Base-by-base conservation (phyloP, 2,329 filamentous ascomycete species). In the Stagonosporopsis tanaceti region DNA sequence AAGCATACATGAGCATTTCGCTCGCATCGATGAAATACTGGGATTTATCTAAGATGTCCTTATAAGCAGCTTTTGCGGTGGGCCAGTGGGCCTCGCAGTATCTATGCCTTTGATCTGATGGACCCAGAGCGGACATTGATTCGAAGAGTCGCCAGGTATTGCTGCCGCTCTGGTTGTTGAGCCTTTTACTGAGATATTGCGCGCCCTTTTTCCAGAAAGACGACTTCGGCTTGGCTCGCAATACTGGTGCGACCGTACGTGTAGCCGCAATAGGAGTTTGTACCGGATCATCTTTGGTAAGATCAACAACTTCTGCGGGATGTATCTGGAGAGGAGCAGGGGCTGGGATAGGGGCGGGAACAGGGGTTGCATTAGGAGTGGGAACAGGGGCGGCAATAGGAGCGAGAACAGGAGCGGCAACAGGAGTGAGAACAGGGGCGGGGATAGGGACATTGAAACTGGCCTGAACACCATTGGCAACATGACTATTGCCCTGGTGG, bases 71-170 rank as follows among this genome's bases (percentile, higher is more conserved):
- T 20, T 50, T 15, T 15, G 39, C 39, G 6, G 30, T 45, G 15
- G 38, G 32, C 52, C 52, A 55, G n/a, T 55, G 38, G 4, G 30
- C 17, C 14, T 42, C 45, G 5, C 45, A 48, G 17, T 45, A 55
- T 7, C 22, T 39, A n/a, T 32, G 24, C 39, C 32, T 39, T 15
- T 45, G 37, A 1, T 3, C 8, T 3, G 32, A 11, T 14, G 24
- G 14, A 9, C 34, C 15, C 1, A 28, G 34, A 9, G 9, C 30
- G 15, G 27, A 24, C 45, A 55, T 38, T 6, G 52, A 55, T 3
- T 42, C 32, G 32, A 44, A 45, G 17, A 55, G 52, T 7, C 17
- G 22, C 12, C 20, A 41, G 2, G 11, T 4, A 15, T 47, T 11
- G n/a, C 42, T 46, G 6, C 38, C 28, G 8, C 37, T 14, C 12